These are phyloP conservation scores for Dichotomocladium elegans DNA, from an alignment of 371 early-diverging fungal species.

Conservation along the genomic window DNA sequence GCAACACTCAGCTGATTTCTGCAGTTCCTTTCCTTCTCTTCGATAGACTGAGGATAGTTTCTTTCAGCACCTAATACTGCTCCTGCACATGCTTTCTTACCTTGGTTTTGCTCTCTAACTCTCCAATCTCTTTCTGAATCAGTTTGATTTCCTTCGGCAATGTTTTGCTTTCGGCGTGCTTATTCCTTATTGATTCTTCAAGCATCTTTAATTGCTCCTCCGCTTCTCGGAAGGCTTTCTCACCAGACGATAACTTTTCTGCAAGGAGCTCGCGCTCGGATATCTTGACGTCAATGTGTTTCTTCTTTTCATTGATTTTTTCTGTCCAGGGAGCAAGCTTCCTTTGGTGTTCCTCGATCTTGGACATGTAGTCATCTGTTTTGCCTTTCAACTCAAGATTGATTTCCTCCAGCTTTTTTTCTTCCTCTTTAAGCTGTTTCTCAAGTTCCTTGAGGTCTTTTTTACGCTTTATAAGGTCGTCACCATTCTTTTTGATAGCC, in stretches of 20 bases:
- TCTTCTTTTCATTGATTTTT: constrained; percentile 69
- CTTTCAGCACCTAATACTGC: constrained; percentile 1
- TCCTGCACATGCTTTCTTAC: constrained; percentile 4
- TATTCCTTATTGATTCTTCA: constrained; percentile 10
- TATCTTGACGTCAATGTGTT: constrained; percentile 69
- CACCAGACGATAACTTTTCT: constrained; percentile 51
- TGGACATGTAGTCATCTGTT: constrained; percentile 65
- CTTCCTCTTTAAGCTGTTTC: constrained; percentile 60
- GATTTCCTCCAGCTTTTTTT: constrained; percentile 72
- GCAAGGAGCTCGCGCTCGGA: constrained; percentile 75
- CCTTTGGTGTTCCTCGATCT: constrained; percentile 75
- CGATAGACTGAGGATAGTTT: no score
- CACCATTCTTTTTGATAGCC: constrained; percentile 51
- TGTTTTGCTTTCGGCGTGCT: constrained; percentile 13
- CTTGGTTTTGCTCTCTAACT: constrained; percentile 32
- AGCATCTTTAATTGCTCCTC: constrained; percentile 47
- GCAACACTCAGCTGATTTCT: constrained; percentile 26
- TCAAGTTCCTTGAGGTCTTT: constrained; percentile 62
- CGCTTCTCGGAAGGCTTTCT: constrained; percentile 58
- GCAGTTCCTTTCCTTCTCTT: neutral
- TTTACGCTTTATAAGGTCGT: constrained; percentile 48
- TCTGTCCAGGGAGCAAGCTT: constrained; percentile 84
- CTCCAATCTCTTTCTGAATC: constrained; percentile 38
- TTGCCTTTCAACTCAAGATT: constrained; percentile 78
- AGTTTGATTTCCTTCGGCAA: constrained; percentile 44